Evolutionary conservation across 2,329 filamentous ascomycete genomes (phyloP), one percentile per base, ranked within the genome.

Genomic region (Didymella pomorum): DNA sequence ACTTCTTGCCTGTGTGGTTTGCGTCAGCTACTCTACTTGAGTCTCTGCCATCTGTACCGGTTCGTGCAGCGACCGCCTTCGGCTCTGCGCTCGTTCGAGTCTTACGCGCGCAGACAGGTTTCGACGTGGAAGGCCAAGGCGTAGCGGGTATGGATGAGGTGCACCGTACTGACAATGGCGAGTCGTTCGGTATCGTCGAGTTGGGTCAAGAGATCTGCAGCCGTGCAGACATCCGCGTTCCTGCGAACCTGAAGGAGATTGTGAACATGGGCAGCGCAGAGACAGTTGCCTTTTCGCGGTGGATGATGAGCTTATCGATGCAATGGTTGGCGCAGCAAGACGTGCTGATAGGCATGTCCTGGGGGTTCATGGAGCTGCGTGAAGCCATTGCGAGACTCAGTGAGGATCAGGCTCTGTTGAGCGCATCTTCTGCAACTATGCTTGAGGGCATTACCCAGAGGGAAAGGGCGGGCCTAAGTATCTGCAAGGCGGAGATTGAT

Each of bases 61-160:
- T 71, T 8, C 75, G 72, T 51, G 75, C 76, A 5, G 69, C 74
- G 7, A 72, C 68, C 28, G 45, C 41, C 0, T 69, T 73, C 26
- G 74, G 66, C 18, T 78, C 75, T 57, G 66, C 73, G 12, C 64
- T 80, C 10, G 58, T 81, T 31, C 71, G 72, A 25, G 66, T 80
- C 23, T 63, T 82, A 10, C 75, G 79, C 10, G 73, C 77, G 11
- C 75, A 81, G 54, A 69, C 69, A 43, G 78, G 78, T 5, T 80
- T 81, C 43, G 66, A 61, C 8, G 61, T 67, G n/a, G 76, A 79
- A 56, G 68, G 70, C 1, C 60, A 67, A 18, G 68, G 72, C 4
- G 76, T 79, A 3, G 73, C 73, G 2, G 78, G 77, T n/a, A 80
- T 79, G 75, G 74, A 78, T 43, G 78, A 79, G 61, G 70, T 77